phyloP scores from a whole-genome alignment of 2,329 filamentous ascomycete species.

The Chaetomiaceae sp. region DNA sequence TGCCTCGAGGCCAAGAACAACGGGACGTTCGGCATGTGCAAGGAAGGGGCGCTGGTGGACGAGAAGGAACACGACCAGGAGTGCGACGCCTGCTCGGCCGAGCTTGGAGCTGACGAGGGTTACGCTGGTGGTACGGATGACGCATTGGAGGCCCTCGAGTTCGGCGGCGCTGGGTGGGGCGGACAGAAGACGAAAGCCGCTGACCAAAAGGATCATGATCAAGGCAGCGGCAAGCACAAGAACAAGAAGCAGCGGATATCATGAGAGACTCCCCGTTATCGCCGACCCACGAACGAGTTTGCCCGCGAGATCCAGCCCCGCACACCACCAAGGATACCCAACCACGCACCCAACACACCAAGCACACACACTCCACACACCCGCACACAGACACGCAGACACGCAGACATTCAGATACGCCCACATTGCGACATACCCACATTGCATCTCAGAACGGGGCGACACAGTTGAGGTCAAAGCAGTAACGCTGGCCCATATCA shows the following conservation, averaged over 20 bases:
- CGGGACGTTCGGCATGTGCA: constrained; percentile 41
- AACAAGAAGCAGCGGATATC: constrained; percentile 24
- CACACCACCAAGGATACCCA: too few species aligned
- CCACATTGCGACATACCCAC: too few species aligned
- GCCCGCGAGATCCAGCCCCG: too few species aligned
- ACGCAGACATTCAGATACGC: too few species aligned
- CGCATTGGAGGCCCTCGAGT: constrained; percentile 11
- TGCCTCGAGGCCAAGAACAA: constrained; percentile 48
- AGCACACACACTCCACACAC: not conserved
- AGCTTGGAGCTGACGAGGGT: constrained; percentile 39
- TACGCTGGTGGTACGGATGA: constrained; percentile 35
- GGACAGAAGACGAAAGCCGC: constrained; percentile 13
- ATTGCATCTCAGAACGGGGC: too few species aligned
- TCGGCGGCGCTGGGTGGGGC: constrained; percentile 3
- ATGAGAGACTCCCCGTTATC: not conserved
- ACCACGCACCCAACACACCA: not conserved
- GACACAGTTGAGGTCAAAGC: too few species aligned
- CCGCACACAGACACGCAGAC: too few species aligned
- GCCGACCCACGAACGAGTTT: not conserved
- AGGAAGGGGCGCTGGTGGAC: constrained; percentile 37
- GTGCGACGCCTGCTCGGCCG: constrained; percentile 40
- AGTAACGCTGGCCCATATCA: too few species aligned
- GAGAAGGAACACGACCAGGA: constrained; percentile 45
- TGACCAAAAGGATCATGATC: constrained; percentile 18
- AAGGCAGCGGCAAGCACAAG: constrained; percentile 19